phyloP scores from a whole-genome alignment of 108 stramenopile species.

The Nannochloropsis gaditana region DNA sequence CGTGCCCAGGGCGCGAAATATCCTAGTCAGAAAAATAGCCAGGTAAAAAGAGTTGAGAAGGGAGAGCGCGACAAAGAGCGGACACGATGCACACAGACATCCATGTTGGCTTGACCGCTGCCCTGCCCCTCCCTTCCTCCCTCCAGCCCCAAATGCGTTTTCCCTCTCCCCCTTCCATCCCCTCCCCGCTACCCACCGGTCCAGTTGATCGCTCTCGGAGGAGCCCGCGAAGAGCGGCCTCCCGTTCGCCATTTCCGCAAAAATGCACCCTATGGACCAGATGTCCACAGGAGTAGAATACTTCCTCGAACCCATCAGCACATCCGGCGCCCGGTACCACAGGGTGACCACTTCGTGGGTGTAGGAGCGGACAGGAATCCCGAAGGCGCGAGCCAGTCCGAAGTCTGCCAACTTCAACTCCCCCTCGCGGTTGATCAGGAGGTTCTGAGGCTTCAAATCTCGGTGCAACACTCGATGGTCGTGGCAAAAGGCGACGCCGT shows the following conservation, averaged over 20 bases:
- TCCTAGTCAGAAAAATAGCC: conserved; percentile 65
- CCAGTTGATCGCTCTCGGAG: conserved; percentile 79
- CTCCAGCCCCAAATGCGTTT: too few relatives aligned
- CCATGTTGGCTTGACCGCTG: not conserved
- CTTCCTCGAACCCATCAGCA: conserved; percentile 87
- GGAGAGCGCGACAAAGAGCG: not conserved
- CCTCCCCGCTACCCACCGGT: not conserved
- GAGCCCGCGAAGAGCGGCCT: conserved; percentile 72
- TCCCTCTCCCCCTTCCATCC: not conserved
- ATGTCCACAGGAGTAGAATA: conserved; percentile 98
- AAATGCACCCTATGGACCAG: conserved; percentile 95
- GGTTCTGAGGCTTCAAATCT: conserved; percentile 85
- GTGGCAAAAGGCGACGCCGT: conserved; percentile 97
- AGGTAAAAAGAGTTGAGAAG: not conserved
- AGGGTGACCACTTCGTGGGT: conserved; percentile 82
- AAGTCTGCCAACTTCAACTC: conserved; percentile 99
- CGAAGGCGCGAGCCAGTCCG: conserved; percentile 94
- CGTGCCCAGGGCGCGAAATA: conserved; percentile 91
- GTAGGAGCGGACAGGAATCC: conserved; percentile 82
- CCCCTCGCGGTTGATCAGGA: conserved; percentile 89
- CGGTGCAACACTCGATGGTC: conserved; percentile 86
- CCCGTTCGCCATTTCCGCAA: conserved; percentile 95
- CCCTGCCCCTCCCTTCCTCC: not conserved
- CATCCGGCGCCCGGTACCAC: conserved; percentile 98
- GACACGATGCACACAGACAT: too few relatives aligned